phyloP scores from a whole-genome alignment of 345 rosid species.

The Dovyalis caffra region DNA sequence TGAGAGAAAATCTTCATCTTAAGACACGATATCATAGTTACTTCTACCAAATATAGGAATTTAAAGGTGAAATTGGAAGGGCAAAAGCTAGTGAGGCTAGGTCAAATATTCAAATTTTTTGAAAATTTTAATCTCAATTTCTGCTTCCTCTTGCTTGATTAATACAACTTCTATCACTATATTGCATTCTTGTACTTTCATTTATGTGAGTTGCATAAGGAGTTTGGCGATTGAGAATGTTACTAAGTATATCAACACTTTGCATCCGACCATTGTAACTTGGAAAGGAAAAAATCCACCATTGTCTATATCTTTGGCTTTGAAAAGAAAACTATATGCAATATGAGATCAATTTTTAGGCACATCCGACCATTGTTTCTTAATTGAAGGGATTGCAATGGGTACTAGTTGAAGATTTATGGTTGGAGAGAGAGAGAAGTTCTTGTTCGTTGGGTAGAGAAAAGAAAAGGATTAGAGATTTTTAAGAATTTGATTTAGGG shows the following conservation, averaged over 20 bases:
- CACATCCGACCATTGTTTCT: too few relatives aligned
- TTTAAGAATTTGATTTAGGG: too few relatives aligned
- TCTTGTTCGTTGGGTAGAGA: too few relatives aligned
- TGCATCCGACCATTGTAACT: too few relatives aligned
- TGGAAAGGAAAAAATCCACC: too few relatives aligned
- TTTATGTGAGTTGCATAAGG: constrained; percentile 9
- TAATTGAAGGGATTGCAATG: too few relatives aligned
- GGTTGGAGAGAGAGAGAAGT: too few relatives aligned
- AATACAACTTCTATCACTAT: constrained; percentile 15
- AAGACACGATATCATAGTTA: constrained; percentile 5
- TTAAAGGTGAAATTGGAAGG: background rate
- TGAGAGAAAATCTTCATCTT: constrained; percentile 1
- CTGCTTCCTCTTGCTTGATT: background rate
- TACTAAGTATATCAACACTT: background rate
- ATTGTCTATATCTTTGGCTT: too few relatives aligned
- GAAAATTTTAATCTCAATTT: constrained; percentile 14
- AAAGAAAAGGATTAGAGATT: too few relatives aligned
- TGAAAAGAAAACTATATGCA: too few relatives aligned
- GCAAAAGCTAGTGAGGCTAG: constrained; percentile 13
- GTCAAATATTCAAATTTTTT: background rate
- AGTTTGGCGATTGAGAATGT: constrained; percentile 13
- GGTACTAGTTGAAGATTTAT: too few relatives aligned
- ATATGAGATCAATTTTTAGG: too few relatives aligned
- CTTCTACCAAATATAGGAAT: constrained; percentile 13
- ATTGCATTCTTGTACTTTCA: constrained; percentile 19